A percentile compares a stretch with the other conserved stretches of the same genome.
Conservation (phyloP, 2,329 filamentous ascomycete species). For the Fusarium vanettenii region DNA sequence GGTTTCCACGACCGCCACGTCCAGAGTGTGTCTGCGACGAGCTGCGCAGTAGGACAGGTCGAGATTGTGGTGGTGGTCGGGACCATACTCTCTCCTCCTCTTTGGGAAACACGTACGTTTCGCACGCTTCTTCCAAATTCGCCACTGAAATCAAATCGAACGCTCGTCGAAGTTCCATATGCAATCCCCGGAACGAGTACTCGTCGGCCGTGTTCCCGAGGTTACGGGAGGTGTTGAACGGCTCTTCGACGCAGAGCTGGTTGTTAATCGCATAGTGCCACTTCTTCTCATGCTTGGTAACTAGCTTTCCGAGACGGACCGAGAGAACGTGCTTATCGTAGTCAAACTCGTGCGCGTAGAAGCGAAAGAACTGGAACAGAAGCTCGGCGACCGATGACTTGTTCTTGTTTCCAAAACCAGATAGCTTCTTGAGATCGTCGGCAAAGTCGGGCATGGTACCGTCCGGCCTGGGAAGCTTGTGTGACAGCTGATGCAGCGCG, state of each 20-base stretch:
- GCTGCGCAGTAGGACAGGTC: conserved; percentile 69
- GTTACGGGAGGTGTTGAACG: conserved; percentile 90
- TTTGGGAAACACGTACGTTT: conserved; percentile 87
- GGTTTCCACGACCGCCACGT: conserved; percentile 61
- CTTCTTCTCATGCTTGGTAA: conserved; percentile 86
- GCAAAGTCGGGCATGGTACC: conserved; percentile 83
- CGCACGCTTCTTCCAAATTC: conserved; percentile 85
- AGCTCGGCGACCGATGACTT: conserved; percentile 85
- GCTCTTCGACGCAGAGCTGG: conserved; percentile 93
- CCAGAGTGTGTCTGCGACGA: conserved; percentile 68
- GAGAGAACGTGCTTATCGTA: conserved; percentile 88
- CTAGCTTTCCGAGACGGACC: conserved; percentile 80
- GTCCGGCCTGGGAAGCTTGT: conserved; percentile 64
- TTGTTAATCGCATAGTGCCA: conserved; percentile 87
- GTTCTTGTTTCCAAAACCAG: conserved; percentile 81
- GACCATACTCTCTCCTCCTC: conserved; percentile 77
- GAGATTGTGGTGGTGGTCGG: conserved; percentile 65
- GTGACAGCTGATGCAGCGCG: conserved; percentile 77
- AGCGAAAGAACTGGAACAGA: conserved; percentile 95
- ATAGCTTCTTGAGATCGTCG: conserved; percentile 82
- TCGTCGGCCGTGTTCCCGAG: conserved; percentile 97
- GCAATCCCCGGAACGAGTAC: conserved; percentile 90
- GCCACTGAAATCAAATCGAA: conserved; percentile 84
- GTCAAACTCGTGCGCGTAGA: conserved; percentile 93
- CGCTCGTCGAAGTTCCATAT: conserved; percentile 87